Conservation (phyloP, 1,284 basidiomycete species). For the Microbotryomycetes sp. region DNA sequence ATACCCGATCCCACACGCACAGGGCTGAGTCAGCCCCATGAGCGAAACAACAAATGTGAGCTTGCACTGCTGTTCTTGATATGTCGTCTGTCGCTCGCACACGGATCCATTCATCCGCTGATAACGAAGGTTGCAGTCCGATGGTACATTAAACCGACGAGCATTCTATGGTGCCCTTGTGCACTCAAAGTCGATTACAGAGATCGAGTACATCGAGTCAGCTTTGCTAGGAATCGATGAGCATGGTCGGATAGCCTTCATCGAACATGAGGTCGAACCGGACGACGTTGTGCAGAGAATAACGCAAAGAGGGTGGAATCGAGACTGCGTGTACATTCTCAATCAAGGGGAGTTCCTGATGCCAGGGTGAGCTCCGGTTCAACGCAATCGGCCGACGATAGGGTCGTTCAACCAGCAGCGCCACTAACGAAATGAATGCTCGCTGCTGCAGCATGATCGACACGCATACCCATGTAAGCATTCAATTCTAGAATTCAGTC, state of each 20-base stretch:
- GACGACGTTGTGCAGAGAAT: conserved; percentile 46
- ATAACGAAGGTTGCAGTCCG: background rate
- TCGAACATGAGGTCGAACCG: conserved; percentile 53
- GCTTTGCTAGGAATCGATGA: conserved; percentile 57
- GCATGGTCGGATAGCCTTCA: conserved; percentile 61
- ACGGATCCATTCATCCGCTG: background rate
- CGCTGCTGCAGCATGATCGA: conserved; percentile 49
- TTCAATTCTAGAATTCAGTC: background rate
- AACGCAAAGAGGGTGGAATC: conserved; percentile 34
- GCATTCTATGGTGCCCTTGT: conserved; percentile 64
- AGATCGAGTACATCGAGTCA: conserved; percentile 53
- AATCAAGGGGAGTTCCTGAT: conserved; percentile 69
- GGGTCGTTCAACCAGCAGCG: background rate
- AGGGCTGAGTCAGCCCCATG: background rate
- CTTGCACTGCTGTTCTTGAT: background rate
- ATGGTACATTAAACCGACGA: too few relatives aligned
- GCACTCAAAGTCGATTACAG: conserved; percentile 55
- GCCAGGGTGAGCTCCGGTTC: conserved; percentile 54
- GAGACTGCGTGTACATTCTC: conserved; percentile 47
- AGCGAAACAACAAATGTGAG: background rate
- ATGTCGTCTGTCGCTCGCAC: background rate
- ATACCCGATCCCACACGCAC: background rate
- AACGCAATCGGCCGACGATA: background rate
- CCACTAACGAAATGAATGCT: conserved; percentile 50
- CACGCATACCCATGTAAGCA: conserved; percentile 45